Evolutionary conservation across 2,329 filamentous ascomycete genomes (phyloP).

Genomic region (Aspergillus oerlinghausenensis): DNA sequence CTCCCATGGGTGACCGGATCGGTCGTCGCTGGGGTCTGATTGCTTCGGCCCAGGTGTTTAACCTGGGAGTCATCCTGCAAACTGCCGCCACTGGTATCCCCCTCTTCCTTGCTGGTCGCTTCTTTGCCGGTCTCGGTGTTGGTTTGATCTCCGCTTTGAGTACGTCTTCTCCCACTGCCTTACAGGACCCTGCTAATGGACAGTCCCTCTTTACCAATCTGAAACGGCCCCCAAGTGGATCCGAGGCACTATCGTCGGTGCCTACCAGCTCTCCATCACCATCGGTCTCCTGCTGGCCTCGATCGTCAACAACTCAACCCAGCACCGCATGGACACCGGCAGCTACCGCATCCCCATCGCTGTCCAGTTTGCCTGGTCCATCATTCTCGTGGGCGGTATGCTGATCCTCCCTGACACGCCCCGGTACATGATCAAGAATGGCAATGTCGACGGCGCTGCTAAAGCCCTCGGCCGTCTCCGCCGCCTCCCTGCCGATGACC

Average conservation of each 20-base stretch:
- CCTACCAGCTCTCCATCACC: conserved; percentile 77
- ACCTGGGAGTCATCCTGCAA: conserved; percentile 33
- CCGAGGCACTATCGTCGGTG: conserved; percentile 69
- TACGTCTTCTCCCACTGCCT: conserved; percentile 39
- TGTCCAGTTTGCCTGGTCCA: conserved; percentile 73
- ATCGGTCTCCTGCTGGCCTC: conserved; percentile 70
- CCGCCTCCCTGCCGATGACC: conserved; percentile 61
- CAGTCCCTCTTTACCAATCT: conserved; percentile 67
- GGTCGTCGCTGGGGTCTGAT: conserved; percentile 18
- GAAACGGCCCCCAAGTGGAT: conserved; percentile 70
- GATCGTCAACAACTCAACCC: conserved; percentile 66
- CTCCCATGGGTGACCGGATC: conserved; percentile 45
- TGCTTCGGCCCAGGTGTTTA: conserved; percentile 37
- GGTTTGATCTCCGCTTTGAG: conserved; percentile 74
- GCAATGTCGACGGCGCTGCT: conserved; percentile 61
- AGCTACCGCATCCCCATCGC: conserved; percentile 75
- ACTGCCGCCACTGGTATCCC: conserved; percentile 26
- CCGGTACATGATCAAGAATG: conserved; percentile 76
- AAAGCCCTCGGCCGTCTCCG: conserved; percentile 62
- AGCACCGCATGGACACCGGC: conserved; percentile 57
- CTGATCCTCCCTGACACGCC: conserved; percentile 76
- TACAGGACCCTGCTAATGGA: not conserved
- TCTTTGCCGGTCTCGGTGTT: conserved; percentile 55
- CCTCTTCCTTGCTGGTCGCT: conserved; percentile 46
- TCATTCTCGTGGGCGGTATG: conserved; percentile 68